A percentile compares a stretch with the other conserved stretches of the same genome.
phyloP scores from a whole-genome alignment of 768 basidiomycete species.

The Pleurotus ostreatus region DNA sequence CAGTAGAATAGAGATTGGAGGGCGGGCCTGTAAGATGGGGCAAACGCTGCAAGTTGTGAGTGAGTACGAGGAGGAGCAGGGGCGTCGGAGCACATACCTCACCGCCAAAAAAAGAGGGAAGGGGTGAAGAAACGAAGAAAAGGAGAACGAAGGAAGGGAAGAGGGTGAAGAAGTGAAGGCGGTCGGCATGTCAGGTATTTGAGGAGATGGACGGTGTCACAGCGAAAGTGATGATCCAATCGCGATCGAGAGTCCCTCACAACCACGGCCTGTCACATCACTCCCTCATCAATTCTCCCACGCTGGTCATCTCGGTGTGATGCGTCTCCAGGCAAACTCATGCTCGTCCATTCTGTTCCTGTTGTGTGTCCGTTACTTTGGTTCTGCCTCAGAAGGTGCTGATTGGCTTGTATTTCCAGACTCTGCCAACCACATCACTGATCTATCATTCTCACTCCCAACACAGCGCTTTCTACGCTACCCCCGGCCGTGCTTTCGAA shows the following conservation, averaged over 20 bases:
- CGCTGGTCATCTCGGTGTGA: constrained; percentile 10
- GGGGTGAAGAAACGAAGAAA: constrained; percentile 33
- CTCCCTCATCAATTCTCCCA: constrained; percentile 27
- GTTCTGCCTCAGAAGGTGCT: background rate
- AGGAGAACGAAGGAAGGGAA: constrained; percentile 39
- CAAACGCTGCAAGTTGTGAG: constrained; percentile 36
- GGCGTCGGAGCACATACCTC: background rate
- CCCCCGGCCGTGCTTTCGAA: constrained; percentile 4
- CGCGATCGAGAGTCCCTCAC: constrained; percentile 22
- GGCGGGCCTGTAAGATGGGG: constrained; percentile 35
- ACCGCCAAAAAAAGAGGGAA: background rate
- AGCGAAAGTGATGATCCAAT: constrained; percentile 16
- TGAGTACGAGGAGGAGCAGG: background rate
- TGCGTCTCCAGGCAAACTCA: constrained; percentile 4
- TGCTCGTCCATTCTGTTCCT: constrained; percentile 9
- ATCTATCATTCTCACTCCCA: constrained; percentile 6
- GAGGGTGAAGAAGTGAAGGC: constrained; percentile 15
- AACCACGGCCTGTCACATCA: constrained; percentile 32
- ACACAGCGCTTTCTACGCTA: constrained; percentile 5
- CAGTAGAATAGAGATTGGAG: constrained; percentile 43
- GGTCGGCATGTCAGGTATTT: constrained; percentile 27
- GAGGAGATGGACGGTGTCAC: constrained; percentile 15
- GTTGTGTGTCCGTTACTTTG: constrained; percentile 4
- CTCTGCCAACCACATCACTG: constrained; percentile 5
- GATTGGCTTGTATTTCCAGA: constrained; percentile 3